Conservation (phyloP, 306 rosid genomes). For the Cicer yamashitae region DNA sequence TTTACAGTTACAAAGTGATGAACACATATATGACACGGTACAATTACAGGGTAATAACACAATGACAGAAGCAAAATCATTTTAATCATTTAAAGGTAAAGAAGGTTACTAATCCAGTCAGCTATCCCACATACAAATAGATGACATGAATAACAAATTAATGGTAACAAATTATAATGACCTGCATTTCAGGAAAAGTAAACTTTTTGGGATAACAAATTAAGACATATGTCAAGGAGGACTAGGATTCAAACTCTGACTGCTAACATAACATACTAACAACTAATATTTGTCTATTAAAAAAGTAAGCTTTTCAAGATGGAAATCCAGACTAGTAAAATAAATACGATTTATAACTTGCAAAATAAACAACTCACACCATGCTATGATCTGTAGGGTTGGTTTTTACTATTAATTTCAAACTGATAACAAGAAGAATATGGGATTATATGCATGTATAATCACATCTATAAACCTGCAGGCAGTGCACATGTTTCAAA, state of each 20-base stretch:
- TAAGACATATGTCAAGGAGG: no score
- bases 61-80: constrained; percentile 13
- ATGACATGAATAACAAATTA: constrained; percentile 21
- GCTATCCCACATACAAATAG: constrained; percentile 32
- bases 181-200: not conserved
- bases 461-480: not conserved
- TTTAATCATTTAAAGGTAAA: constrained; percentile 10
- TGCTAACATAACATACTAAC: no score
- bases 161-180: not conserved
- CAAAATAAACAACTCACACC: not conserved
- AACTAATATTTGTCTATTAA: no score
- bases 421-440: not conserved
- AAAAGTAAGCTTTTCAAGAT: no score
- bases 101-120: constrained; percentile 8
- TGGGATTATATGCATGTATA: not conserved
- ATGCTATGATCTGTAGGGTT: not conserved
- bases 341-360: no score
- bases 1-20: constrained; percentile 21
- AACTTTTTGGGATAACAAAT: no score
- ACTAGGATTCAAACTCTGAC: no score
- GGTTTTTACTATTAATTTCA: not conserved
- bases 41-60: not conserved
- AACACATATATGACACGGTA: constrained; percentile 20
- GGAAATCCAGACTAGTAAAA: no score
- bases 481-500: not conserved